A percentile compares a stretch with the other conserved stretches of the same genome.
Conservation (phyloP, 2,329 filamentous ascomycete genomes). For the Fusarium cyanostomum region DNA sequence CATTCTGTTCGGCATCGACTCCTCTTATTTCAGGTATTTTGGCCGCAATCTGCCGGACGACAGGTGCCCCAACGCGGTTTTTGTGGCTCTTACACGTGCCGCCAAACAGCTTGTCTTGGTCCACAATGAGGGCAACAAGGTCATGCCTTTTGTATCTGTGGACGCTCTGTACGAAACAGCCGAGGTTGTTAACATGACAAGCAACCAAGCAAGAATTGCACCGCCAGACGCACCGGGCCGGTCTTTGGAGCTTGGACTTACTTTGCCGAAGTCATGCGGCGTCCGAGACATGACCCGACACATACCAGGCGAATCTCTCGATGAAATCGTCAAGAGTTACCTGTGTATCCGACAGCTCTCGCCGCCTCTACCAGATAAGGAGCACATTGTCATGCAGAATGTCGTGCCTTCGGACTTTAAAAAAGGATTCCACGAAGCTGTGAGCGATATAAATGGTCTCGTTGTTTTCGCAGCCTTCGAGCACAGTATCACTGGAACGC, state of each 20-base stretch:
- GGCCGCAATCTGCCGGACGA: conserved; percentile 44
- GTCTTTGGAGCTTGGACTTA: conserved; percentile 21
- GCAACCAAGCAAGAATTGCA: neutral
- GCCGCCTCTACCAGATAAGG: neutral
- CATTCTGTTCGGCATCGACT: conserved; percentile 41
- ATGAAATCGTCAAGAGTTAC: conserved; percentile 22
- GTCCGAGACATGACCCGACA: conserved; percentile 41
- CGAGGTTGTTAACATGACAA: conserved; percentile 12
- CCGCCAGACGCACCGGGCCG: conserved; percentile 15
- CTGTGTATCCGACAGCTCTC: conserved; percentile 24
- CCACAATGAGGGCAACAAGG: conserved; percentile 17
- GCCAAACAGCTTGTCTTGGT: conserved; percentile 43
- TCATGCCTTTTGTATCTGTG: conserved; percentile 41
- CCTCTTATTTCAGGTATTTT: conserved; percentile 37
- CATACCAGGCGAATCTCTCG: conserved; percentile 35
- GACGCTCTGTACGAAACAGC: conserved; percentile 29
- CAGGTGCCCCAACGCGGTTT: conserved; percentile 42
- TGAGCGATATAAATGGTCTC: conserved; percentile 45
- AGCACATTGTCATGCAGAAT: conserved; percentile 30
- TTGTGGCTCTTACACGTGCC: conserved; percentile 46
- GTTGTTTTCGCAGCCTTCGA: conserved; percentile 41
- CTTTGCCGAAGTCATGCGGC: conserved; percentile 3
- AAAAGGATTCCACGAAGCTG: conserved; percentile 34
- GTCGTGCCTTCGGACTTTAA: conserved; percentile 25
- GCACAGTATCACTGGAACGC: conserved; percentile 24